These are phyloP conservation scores for Chimonanthus salicifolius DNA, from an alignment of 164 flowering plant species.

Conservation along the genomic window DNA sequence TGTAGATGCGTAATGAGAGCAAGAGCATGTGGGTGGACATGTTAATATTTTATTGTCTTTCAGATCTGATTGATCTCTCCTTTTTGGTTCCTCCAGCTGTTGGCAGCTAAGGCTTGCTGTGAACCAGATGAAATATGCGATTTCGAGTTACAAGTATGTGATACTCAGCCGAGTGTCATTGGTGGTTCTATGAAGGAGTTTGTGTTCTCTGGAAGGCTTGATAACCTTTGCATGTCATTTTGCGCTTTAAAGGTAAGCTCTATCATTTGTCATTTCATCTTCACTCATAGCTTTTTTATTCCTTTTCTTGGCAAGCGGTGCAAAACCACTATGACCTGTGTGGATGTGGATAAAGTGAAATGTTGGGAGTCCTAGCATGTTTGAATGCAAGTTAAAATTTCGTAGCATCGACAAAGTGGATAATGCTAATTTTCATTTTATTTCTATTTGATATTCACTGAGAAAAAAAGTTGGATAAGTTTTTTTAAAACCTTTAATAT, in stretches of 20 bases:
- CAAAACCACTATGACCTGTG: background rate
- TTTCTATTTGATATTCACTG: too few species aligned
- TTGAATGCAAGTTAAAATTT: too few species aligned
- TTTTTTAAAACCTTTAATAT: too few species aligned
- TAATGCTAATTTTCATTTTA: too few species aligned
- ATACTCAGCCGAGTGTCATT: conserved; percentile 86
- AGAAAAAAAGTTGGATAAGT: too few species aligned
- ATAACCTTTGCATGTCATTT: conserved; percentile 95
- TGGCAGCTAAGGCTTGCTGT: conserved; percentile 70
- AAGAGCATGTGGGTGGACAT: too few species aligned
- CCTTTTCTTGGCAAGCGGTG: background rate
- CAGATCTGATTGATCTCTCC: conserved; percentile 1
- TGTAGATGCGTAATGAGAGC: too few species aligned
- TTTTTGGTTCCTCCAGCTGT: conserved; percentile 42
- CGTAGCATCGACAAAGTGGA: too few species aligned
- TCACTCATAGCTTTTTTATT: background rate
- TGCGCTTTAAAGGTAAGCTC: conserved; percentile 79
- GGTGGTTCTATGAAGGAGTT: conserved; percentile 92
- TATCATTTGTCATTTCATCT: background rate
- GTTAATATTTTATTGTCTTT: background rate
- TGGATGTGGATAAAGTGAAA: too few species aligned
- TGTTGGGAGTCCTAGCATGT: too few species aligned
- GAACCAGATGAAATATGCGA: conserved; percentile 78
- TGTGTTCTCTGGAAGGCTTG: conserved; percentile 95
- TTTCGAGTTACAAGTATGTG: conserved; percentile 95